Conservation (phyloP, 1,284 basidiomycete genomes). For the Phellinidium pouzarii region DNA sequence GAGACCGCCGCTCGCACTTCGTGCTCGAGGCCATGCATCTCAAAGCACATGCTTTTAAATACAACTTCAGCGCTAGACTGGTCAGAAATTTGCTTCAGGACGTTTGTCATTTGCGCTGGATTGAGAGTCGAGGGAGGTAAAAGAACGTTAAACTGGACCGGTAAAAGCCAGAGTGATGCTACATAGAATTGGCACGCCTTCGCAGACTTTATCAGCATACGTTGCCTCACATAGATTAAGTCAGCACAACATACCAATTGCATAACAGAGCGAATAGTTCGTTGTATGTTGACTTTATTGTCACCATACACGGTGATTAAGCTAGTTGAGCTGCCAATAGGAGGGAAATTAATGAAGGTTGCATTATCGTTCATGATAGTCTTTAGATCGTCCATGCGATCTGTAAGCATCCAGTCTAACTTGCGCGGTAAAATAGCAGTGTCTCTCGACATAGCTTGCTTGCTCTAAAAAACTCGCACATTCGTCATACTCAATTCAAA, state of each 20-base stretch:
- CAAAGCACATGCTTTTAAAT: slow-evolving; percentile 97
- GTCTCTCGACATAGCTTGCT: slow-evolving; percentile 87
- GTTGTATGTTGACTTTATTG: slow-evolving; percentile 90
- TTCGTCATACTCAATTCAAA: slow-evolving; percentile 8
- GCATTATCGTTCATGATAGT: slow-evolving; percentile 94
- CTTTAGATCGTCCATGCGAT: slow-evolving; percentile 86
- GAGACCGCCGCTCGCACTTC: slow-evolving; percentile 85
- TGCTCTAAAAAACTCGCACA: slow-evolving; percentile 52
- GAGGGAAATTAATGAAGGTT: slow-evolving; percentile 91
- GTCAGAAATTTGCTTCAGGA: slow-evolving; percentile 84
- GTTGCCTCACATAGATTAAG: not conserved
- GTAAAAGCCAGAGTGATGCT: slow-evolving; percentile 93
- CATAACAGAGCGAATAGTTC: slow-evolving; percentile 95
- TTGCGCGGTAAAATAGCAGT: slow-evolving; percentile 94
- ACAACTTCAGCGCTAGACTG: slow-evolving; percentile 90
- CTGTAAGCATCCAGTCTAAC: slow-evolving; percentile 95
- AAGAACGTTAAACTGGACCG: slow-evolving; percentile 88
- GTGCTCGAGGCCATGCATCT: slow-evolving; percentile 92
- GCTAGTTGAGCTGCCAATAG: slow-evolving; percentile 86
- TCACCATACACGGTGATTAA: slow-evolving; percentile 94
- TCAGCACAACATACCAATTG: slow-evolving; percentile 60
- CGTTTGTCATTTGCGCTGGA: slow-evolving; percentile 74
- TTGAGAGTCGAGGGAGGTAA: slow-evolving; percentile 80
- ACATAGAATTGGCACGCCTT: slow-evolving; percentile 95
- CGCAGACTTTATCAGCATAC: slow-evolving; percentile 17